Conservation (phyloP, 768 basidiomycete genomes). For the Amanita inopinata region DNA sequence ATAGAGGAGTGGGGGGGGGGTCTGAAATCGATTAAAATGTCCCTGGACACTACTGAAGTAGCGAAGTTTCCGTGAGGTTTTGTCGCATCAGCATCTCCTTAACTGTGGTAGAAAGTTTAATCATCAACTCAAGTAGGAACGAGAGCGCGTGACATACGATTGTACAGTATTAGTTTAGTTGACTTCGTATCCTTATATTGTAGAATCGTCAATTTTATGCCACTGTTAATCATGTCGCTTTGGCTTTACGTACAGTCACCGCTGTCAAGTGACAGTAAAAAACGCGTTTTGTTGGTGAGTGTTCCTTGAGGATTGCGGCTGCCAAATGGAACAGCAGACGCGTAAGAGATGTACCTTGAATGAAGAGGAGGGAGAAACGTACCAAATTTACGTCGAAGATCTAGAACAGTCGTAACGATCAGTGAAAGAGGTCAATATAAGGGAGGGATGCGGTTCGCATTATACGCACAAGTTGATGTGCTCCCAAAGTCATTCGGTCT, state of each 20-base stretch:
- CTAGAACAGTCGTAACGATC: slow-evolving; percentile 12
- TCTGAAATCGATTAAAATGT: not conserved
- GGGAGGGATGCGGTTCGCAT: slow-evolving; percentile 8
- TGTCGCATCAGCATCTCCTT: slow-evolving; percentile 38
- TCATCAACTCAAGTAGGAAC: not conserved
- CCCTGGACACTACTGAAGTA: slow-evolving; percentile 24
- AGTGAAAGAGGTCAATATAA: slow-evolving; percentile 7
- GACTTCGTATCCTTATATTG: slow-evolving; percentile 42
- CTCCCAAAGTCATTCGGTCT: slow-evolving; percentile 61
- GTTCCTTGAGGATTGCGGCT: slow-evolving; percentile 35
- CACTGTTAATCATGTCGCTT: too few relatives aligned
- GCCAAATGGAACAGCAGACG: slow-evolving; percentile 1
- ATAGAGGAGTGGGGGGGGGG: not conserved
- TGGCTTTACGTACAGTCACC: slow-evolving; percentile 42
- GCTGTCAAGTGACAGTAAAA: slow-evolving; percentile 63
- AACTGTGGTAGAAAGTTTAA: slow-evolving; percentile 21
- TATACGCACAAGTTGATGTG: slow-evolving; percentile 51
- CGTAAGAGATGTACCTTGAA: too few relatives aligned
- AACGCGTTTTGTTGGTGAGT: slow-evolving; percentile 32
- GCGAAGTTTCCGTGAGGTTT: slow-evolving; percentile 29
- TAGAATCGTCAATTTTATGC: too few relatives aligned
- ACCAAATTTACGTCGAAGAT: slow-evolving; percentile 38
- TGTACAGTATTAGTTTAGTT: slow-evolving; percentile 41
- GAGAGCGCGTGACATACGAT: slow-evolving; percentile 22
- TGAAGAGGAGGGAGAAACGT: slow-evolving; percentile 11